Evolutionary conservation across 2,329 filamentous ascomycete species (phyloP).

Genomic region (Daldinia eschscholtzii): DNA sequence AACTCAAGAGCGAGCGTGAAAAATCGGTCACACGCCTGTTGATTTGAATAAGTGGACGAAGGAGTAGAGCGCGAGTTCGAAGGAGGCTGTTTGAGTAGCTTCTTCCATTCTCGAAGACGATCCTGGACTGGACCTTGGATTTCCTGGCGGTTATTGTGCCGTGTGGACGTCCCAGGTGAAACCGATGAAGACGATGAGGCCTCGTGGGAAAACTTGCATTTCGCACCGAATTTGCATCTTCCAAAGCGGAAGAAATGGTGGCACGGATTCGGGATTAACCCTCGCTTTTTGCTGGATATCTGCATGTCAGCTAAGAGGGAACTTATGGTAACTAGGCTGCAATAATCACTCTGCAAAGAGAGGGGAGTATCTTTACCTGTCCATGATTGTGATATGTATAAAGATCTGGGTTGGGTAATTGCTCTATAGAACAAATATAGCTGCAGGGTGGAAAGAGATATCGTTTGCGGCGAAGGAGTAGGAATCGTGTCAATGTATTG

Average conservation of each 20-base stretch:
- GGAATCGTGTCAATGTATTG: background rate
- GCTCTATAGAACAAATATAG: background rate
- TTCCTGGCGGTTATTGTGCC: conserved; percentile 3
- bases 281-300: conserved; percentile 11
- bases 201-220: conserved; percentile 40
- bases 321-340: background rate
- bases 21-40: conserved; percentile 42
- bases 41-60: conserved; percentile 2
- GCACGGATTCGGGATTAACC: conserved; percentile 17
- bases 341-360: background rate
- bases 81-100: conserved; percentile 19
- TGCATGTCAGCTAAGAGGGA: conserved; percentile 19
- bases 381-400: conserved; percentile 15
- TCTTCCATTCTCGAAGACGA: conserved; percentile 35
- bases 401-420: background rate
- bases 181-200: background rate
- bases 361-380: conserved; percentile 23
- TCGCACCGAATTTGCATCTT: conserved; percentile 31
- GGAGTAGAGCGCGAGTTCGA: conserved; percentile 13
- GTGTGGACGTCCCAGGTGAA: conserved; percentile 8
- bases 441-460: background rate
- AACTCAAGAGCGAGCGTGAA: conserved; percentile 51
- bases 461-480: background rate
- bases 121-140: conserved; percentile 16
- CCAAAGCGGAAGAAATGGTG: conserved; percentile 25